Conservation (phyloP, 2,329 filamentous ascomycete genomes). For the Chaetomium olivaceum region DNA sequence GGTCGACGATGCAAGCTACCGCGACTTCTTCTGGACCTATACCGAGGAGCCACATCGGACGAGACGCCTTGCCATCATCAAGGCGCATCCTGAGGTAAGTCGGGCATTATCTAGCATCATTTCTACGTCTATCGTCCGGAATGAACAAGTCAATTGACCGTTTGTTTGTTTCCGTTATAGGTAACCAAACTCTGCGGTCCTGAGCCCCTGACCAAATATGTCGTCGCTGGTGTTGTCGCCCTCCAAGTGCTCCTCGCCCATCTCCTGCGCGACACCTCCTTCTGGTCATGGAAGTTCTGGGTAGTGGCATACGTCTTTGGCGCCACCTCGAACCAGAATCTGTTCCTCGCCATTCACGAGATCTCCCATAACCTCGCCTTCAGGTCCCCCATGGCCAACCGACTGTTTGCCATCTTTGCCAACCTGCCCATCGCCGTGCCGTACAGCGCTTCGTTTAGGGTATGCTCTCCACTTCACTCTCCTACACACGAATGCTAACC, state of each 20-base stretch:
- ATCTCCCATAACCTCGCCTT: conserved; percentile 98
- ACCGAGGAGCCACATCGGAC: conserved; percentile 97
- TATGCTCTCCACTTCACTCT: conserved; percentile 39
- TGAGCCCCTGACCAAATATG: conserved; percentile 92
- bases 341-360: conserved; percentile 98
- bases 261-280: conserved; percentile 71
- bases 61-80: conserved; percentile 89
- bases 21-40: conserved; percentile 95
- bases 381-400: conserved; percentile 74
- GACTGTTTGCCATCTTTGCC: conserved; percentile 85
- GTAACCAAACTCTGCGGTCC: conserved; percentile 96
- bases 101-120: neutral
- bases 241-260: conserved; percentile 79
- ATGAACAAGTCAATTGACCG: conserved; percentile 21
- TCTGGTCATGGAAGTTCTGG: conserved; percentile 84
- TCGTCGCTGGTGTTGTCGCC: conserved; percentile 79
- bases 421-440: conserved; percentile 95
- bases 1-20: conserved; percentile 42
- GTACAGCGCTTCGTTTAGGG: conserved; percentile 93
- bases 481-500: conserved; percentile 2
- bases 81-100: conserved; percentile 88
- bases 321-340: conserved; percentile 95
- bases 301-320: conserved; percentile 86
- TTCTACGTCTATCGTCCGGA: neutral
- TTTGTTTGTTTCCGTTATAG: conserved; percentile 45